Evolutionary conservation across 192 early-diverging fungal genomes (phyloP).

Genomic region (Podochytrium sp.): DNA sequence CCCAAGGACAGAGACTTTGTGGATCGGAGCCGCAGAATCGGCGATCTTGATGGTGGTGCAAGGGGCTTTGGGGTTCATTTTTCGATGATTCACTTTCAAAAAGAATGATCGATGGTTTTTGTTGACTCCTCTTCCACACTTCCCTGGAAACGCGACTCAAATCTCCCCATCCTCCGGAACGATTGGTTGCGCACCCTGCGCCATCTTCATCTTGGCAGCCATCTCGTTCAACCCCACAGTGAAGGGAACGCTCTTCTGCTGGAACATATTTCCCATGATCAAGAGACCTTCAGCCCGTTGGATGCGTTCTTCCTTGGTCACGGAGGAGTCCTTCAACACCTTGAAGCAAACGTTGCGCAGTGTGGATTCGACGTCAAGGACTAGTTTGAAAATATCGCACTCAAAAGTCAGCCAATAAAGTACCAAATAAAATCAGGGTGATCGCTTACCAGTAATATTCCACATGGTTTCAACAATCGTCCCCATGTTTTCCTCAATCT

Average conservation of each 20-base stretch:
- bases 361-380: conserved; percentile 40
- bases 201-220: conserved; percentile 26
- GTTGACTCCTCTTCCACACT: too few relatives aligned
- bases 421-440: neutral
- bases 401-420: neutral
- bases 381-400: neutral
- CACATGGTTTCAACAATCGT: conserved; percentile 41
- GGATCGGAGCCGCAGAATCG: neutral
- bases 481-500: conserved; percentile 28
- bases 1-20: conserved; percentile 81
- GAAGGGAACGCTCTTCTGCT: conserved; percentile 4
- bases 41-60: neutral
- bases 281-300: conserved; percentile 32
- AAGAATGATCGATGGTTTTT: neutral
- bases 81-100: neutral
- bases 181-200: conserved; percentile 16
- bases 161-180: conserved; percentile 34
- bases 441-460: conserved; percentile 28
- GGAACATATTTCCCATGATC: conserved; percentile 36
- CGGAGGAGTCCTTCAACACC: conserved; percentile 41
- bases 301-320: conserved; percentile 26
- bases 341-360: conserved; percentile 40
- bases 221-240: conserved; percentile 15
- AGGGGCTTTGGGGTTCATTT: conserved; percentile 4
- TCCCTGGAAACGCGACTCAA: too few relatives aligned